These are phyloP conservation scores for Diaporthe eres DNA, from an alignment of 2,329 filamentous ascomycete species.

Conservation along the genomic window DNA sequence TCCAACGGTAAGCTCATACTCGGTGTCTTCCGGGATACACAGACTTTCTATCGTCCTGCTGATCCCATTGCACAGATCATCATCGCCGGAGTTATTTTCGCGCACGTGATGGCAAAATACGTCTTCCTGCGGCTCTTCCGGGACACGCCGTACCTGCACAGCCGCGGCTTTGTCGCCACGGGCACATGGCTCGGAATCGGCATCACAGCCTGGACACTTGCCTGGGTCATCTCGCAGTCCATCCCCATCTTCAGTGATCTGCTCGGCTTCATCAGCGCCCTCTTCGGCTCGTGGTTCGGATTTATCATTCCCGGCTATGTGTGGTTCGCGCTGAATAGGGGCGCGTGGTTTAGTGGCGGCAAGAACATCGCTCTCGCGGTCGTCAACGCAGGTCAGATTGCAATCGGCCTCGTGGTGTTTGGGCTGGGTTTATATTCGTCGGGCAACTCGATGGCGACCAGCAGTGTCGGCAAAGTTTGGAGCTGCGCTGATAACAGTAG, in stretches of 20 bases:
- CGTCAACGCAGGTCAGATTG: constrained; percentile 43
- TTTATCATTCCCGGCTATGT: constrained; percentile 51
- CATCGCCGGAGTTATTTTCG: constrained; percentile 80
- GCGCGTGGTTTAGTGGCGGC: constrained; percentile 45
- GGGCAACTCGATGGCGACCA: constrained; percentile 35
- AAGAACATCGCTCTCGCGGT: constrained; percentile 42
- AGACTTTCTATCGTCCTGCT: not conserved
- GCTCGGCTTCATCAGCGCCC: constrained; percentile 65
- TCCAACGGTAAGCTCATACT: constrained; percentile 61
- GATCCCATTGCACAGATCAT: constrained; percentile 62
- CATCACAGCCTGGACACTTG: constrained; percentile 69
- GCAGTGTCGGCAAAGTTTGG: constrained; percentile 13
- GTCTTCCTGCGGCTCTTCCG: constrained; percentile 60
- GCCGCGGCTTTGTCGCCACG: constrained; percentile 64
- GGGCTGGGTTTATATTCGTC: constrained; percentile 47
- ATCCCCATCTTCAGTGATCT: constrained; percentile 81
- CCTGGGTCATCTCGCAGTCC: constrained; percentile 79
- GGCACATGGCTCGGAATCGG: constrained; percentile 70
- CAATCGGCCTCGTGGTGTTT: constrained; percentile 46
- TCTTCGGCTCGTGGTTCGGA: constrained; percentile 63
- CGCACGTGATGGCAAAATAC: constrained; percentile 61
- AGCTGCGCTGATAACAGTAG: constrained; percentile 10
- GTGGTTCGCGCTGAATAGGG: constrained; percentile 50
- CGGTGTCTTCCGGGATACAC: not conserved
- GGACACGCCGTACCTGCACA: constrained; percentile 58